Conservation (phyloP, 768 basidiomycete species). For the Phlebiopsis gigantea region DNA sequence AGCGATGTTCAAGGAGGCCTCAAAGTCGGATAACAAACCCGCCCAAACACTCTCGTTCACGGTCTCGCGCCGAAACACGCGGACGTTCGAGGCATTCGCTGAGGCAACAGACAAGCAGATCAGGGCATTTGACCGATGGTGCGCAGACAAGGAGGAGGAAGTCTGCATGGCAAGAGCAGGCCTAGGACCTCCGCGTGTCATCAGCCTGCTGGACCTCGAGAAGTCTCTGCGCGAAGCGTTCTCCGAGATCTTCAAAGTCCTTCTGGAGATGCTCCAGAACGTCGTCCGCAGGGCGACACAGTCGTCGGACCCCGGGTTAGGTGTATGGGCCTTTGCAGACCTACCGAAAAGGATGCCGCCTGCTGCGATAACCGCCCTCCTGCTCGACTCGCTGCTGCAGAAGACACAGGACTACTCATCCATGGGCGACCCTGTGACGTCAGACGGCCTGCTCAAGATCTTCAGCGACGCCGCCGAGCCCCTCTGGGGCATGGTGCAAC, state of each 20-base stretch:
- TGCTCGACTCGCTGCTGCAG: constrained; percentile 62
- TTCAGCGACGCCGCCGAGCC: constrained; percentile 64
- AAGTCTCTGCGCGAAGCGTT: constrained; percentile 54
- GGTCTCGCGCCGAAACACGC: constrained; percentile 29
- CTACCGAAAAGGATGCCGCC: constrained; percentile 39
- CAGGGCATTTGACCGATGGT: constrained; percentile 60
- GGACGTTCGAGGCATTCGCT: constrained; percentile 77
- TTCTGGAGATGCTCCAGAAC: constrained; percentile 43
- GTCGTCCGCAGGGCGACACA: constrained; percentile 26
- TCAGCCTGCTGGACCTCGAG: constrained; percentile 65
- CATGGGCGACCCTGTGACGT: constrained; percentile 49
- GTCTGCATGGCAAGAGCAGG: constrained; percentile 60
- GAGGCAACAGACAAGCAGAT: constrained; percentile 66
- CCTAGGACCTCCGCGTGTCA: constrained; percentile 36
- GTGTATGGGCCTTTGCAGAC: constrained; percentile 37
- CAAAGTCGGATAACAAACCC: constrained; percentile 1
- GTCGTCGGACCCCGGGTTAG: constrained; percentile 19
- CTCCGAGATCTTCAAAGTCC: constrained; percentile 49
- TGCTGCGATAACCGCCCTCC: constrained; percentile 46
- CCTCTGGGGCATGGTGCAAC: constrained; percentile 65
- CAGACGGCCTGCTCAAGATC: constrained; percentile 53
- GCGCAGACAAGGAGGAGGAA: constrained; percentile 58
- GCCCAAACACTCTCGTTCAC: constrained; percentile 9
- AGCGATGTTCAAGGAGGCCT: constrained; percentile 32
- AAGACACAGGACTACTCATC: constrained; percentile 53